phyloP scores from a whole-genome alignment of 345 rosid species.

The Sonneratia caseolaris region DNA sequence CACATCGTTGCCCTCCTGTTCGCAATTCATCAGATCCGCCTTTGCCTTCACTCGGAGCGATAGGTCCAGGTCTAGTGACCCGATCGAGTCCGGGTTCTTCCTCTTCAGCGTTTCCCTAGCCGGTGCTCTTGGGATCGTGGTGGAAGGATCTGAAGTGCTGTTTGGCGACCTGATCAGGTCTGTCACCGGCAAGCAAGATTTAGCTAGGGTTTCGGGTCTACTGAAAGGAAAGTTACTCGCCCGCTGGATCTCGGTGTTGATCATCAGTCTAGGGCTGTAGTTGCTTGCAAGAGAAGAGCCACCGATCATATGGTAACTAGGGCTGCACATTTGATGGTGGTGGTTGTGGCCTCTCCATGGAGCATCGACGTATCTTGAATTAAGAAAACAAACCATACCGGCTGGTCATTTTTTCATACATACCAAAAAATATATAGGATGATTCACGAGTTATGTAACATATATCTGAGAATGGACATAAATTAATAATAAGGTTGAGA shows the following conservation, averaged over 20 bases:
- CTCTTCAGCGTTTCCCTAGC: slow-evolving; percentile 21
- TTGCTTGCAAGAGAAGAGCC: background rate
- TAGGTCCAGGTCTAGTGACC: slow-evolving; percentile 53
- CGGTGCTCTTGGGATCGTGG: background rate
- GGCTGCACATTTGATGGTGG: slow-evolving; percentile 3
- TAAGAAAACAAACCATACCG: background rate
- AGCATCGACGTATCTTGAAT: slow-evolving; percentile 32
- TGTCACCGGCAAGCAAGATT: background rate
- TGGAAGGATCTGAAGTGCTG: background rate
- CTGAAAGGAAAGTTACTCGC: background rate
- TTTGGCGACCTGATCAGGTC: background rate
- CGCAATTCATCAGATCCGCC: background rate
- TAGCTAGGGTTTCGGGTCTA: background rate
- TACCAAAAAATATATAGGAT: background rate
- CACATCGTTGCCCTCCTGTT: slow-evolving; percentile 6
- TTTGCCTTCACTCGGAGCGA: slow-evolving; percentile 34
- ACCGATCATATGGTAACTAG: background rate
- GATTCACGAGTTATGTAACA: too few relatives aligned
- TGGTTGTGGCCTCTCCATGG: slow-evolving; percentile 8
- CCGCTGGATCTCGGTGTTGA: background rate
- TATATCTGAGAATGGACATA: too few relatives aligned
- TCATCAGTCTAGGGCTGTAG: slow-evolving; percentile 1
- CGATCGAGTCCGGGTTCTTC: slow-evolving; percentile 21
- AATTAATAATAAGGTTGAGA: too few relatives aligned
- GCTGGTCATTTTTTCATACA: background rate